These are phyloP conservation scores for Moricandia moricandioides DNA, from an alignment of 345 rosid genomes.

Conservation along the genomic window DNA sequence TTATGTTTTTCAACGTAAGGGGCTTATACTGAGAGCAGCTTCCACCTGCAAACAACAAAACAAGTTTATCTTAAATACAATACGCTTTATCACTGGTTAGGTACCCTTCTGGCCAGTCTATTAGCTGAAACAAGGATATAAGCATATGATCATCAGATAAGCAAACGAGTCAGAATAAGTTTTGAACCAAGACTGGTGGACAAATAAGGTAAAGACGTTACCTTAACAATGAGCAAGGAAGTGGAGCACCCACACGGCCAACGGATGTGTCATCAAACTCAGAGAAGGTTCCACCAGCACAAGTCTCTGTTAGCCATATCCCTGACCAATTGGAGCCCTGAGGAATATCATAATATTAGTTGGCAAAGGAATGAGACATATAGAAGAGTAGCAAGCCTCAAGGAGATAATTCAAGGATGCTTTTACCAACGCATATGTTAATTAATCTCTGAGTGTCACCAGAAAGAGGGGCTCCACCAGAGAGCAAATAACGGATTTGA, in stretches of 20 bases:
- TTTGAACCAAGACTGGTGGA: not conserved
- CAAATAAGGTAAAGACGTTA: conserved; percentile 31
- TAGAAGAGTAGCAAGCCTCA: not conserved
- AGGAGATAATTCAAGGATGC: conserved; percentile 23
- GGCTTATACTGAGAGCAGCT: conserved; percentile 69
- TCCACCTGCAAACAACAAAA: conserved; percentile 60
- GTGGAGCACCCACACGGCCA: conserved; percentile 97
- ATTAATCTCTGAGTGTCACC: conserved; percentile 97
- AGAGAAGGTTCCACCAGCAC: conserved; percentile 98
- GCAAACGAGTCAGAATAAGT: conserved; percentile 1
- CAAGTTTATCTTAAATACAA: conserved; percentile 9
- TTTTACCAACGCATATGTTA: conserved; percentile 92
- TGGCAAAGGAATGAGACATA: not conserved
- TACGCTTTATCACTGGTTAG: conserved; percentile 47
- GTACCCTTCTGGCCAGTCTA: conserved; percentile 98
- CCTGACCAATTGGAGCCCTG: conserved; percentile 99
- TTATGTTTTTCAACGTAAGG: conserved; percentile 80
- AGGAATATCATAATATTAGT: conserved; percentile 7
- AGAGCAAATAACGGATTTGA: conserved; percentile 82
- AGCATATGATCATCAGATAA: not conserved
- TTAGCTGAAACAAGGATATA: conserved; percentile 53
- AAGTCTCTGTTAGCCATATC: conserved; percentile 98
- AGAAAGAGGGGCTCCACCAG: conserved; percentile 99
- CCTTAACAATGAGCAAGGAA: conserved; percentile 96
- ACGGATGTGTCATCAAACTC: conserved; percentile 94